A percentile compares a stretch with the other conserved stretches of the same genome.
These are phyloP conservation scores for Apiotrichum gamsii DNA, from an alignment of 1,284 basidiomycete genomes.

Conservation along the genomic window DNA sequence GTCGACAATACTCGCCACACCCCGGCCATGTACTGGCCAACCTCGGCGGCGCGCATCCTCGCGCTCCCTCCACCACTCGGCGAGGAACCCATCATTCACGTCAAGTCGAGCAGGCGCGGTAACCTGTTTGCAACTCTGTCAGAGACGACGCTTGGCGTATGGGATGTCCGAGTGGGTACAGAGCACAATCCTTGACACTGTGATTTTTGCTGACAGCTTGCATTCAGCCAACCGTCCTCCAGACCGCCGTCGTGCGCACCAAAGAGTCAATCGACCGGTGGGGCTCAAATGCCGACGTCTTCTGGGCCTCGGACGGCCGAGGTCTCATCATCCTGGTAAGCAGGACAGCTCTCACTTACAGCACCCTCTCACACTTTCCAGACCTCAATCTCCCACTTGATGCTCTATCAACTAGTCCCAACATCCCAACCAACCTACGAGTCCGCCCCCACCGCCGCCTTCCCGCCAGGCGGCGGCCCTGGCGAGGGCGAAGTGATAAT, in stretches of 20 bases:
- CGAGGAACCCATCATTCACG: constrained; percentile 54
- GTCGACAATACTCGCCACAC: too few species aligned
- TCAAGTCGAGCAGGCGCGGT: constrained; percentile 63
- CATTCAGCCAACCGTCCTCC: constrained; percentile 65
- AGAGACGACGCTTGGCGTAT: constrained; percentile 61
- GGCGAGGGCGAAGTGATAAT: constrained; percentile 79
- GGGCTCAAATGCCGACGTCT: constrained; percentile 64
- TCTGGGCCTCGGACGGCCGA: constrained; percentile 73
- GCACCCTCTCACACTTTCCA: too few species aligned
- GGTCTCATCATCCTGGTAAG: constrained; percentile 70
- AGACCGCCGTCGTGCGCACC: constrained; percentile 70
- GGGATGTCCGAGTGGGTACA: constrained; percentile 71
- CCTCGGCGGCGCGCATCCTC: constrained; percentile 31
- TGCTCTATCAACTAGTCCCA: constrained; percentile 65
- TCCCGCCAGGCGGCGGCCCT: constrained; percentile 63
- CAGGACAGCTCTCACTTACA: constrained; percentile 1
- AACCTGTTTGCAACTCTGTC: constrained; percentile 72
- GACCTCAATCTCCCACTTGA: constrained; percentile 72
- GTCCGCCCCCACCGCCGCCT: constrained; percentile 44
- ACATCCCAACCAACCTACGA: constrained; percentile 50
- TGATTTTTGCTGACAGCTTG: constrained; percentile 4
- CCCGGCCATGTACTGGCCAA: constrained; percentile 46
- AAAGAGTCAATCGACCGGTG: constrained; percentile 68
- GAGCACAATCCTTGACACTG: not conserved
- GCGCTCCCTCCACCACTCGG: constrained; percentile 23